Evolutionary conservation across 768 basidiomycete genomes (phyloP).

Genomic region (Podaxis sp.): DNA sequence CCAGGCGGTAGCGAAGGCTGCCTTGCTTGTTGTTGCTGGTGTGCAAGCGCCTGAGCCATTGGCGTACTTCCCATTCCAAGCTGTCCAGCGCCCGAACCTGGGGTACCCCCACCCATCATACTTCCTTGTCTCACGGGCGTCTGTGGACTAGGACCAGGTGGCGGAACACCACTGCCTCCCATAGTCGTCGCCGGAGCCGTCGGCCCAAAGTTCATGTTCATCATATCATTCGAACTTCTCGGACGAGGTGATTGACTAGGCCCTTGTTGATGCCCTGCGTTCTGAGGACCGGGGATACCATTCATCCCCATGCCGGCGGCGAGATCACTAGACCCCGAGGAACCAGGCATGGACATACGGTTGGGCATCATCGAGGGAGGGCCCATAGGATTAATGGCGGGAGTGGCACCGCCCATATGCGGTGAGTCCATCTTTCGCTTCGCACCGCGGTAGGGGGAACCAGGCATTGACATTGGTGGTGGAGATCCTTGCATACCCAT

Average conservation of each 20-base stretch:
- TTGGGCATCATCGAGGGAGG: conserved; percentile 15
- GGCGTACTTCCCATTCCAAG: not conserved
- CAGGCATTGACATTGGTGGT: conserved; percentile 10
- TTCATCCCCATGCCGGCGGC: not conserved
- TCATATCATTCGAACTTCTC: conserved; percentile 4
- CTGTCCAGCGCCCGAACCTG: conserved; percentile 5
- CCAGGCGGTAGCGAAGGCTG: conserved; percentile 11
- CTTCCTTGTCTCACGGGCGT: conserved; percentile 9
- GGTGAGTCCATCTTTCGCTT: conserved; percentile 26
- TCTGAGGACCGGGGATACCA: conserved; percentile 1
- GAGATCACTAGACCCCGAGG: not conserved
- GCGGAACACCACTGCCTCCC: not conserved
- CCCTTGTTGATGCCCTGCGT: not conserved
- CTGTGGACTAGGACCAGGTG: not conserved
- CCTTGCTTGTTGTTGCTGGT: conserved; percentile 12
- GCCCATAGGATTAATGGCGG: conserved; percentile 15
- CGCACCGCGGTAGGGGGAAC: conserved; percentile 26
- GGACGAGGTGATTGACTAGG: conserved; percentile 2
- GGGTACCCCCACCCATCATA: conserved; percentile 9
- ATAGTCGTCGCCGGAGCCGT: not conserved
- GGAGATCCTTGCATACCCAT: conserved; percentile 10
- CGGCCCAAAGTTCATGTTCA: not conserved
- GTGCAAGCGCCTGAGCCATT: conserved; percentile 1
- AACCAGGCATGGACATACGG: conserved; percentile 3
- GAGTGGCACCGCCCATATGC: conserved; percentile 5